Evolutionary conservation across 192 early-diverging fungal genomes (phyloP), one percentile per base, ranked within the genome.

Genomic region (Entophlyctis luteolus): DNA sequence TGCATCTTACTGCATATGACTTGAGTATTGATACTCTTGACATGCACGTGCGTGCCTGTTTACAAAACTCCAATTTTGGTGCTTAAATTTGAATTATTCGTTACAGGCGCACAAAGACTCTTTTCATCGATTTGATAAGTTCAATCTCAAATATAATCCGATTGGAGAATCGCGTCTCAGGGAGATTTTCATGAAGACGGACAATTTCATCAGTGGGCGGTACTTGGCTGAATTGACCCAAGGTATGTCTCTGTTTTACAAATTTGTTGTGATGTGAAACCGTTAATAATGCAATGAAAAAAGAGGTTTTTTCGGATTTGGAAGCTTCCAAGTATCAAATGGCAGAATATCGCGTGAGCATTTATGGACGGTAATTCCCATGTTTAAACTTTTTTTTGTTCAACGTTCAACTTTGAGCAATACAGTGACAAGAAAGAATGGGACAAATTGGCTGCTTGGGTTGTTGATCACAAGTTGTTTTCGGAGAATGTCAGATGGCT

Each of bases 71-170:
- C 53, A 0, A 48, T 10, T 10, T 5, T 45, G 34, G 35, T 23
- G 4, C 23, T 39, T 34, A 27, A 45, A 28, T 29, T 0, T 29
- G 42, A 6, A 45, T 53, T 55, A 48, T 77, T 73, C 34, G 6
- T 10, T 36, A 4, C 62, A 70, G 82, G 91, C 93, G 0, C 93
- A 97, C 80, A 93, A 93, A 55, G 92, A 93, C 77, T 91, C 93
- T 2, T 97, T 94, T 81, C 93, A 97, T 78, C 81, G 92, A 37
- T 95, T 97, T 59, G 95, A 95, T 79, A 95, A 95, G 75, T 98
- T 98, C 82, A 98, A 98, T 70, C 75, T 93, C 25, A 95, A 98
- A 73, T 98, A 98, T 73, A 94, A 94, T 59, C 95, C 95, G 6
- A 81, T 98, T 48, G 95, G 95, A 27, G 93, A 95, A 73, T 93